Base-by-base conservation (phyloP, 176 grass and related monocot genomes). In the Bolboschoenus planiculmis region DNA sequence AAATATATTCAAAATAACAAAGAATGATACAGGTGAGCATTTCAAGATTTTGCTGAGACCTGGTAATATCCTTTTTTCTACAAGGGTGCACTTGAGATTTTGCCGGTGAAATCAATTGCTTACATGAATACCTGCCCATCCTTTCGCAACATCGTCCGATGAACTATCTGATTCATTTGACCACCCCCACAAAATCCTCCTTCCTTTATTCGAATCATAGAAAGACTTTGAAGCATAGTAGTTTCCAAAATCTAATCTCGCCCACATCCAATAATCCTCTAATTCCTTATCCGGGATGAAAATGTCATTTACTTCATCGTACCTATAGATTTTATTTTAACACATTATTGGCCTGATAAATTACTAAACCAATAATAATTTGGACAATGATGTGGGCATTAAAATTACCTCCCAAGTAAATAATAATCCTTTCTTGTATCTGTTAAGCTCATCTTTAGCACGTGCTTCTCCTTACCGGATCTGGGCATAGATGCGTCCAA, bases 191-290 rank as follows among this genome's bases (percentile, higher is more conserved):
- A 95, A 81, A 24, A 98, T 78, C 84, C 92, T 91, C 54, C 92
- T 88, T 27, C 60, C 39, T 68, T 79, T 95, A 7, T 84, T 85
- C 0, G 82, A 82, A 83, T 98, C 92, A 2, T 88, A 98, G 67
- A 98, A 95, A 0, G 95, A 91, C 66, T 97, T 97, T 10, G 95
- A 94, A 39, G 90, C 95, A 84, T 97, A 97, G 74, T 87, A 97
- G 72, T 93, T 97, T 0, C 95, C 95, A 7, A 91, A 87, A 82
- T 97, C 92, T 5, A 93, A 86, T 81, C 85, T 95, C 20, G 24
- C 67, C 95, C 92, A 93, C 33, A 89, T 58, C 37, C 90, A 81
- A 3, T 85, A 76, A 53, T 98, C 92, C 21, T 88, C 82, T 56
- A 84, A 11, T 7, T 85, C 10, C 3, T 82, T 81, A 82, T 98